Percentiles rank a stretch among this genome's conserved stretches.
Conservation (phyloP, 306 rosid genomes). For the Lagenaria siceraria region DNA sequence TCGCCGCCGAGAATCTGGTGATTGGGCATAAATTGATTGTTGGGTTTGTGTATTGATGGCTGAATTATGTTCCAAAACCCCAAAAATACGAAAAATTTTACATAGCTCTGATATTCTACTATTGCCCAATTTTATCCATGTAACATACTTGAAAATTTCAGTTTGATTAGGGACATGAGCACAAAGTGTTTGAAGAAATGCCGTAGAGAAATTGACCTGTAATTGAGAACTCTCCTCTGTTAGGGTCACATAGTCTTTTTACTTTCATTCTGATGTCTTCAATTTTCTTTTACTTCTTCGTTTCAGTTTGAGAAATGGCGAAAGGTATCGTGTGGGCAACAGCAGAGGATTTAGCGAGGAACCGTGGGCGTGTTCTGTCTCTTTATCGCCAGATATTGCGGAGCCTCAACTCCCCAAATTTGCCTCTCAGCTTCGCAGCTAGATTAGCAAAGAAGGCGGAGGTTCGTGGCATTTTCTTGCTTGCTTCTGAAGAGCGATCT, state of each 20-base stretch:
- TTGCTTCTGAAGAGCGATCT: conserved; percentile 72
- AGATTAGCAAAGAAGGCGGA: conserved; percentile 57
- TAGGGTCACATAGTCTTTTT: neutral
- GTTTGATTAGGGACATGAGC: neutral
- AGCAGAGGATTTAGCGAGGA: conserved; percentile 57
- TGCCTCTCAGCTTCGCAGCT: conserved; percentile 52
- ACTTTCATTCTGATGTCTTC: neutral
- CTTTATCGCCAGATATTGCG: conserved; percentile 62
- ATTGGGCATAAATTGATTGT: neutral
- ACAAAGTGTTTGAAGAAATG: neutral
- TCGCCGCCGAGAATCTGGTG: neutral
- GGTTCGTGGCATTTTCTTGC: conserved; percentile 53
- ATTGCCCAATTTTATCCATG: neutral
- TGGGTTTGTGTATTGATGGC: neutral
- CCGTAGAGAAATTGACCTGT: neutral
- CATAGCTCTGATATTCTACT: neutral
- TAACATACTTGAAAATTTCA: neutral
- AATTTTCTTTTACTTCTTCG: neutral
- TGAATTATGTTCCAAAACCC: neutral
- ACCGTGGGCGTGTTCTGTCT: conserved; percentile 50
- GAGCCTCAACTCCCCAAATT: conserved; percentile 54
- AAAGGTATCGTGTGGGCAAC: conserved; percentile 73
- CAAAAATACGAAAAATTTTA: neutral
- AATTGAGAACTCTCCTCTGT: neutral
- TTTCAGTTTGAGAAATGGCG: conserved; percentile 22